These are phyloP conservation scores for Wickerhamomyces mucosus DNA, from an alignment of 805 yeast genomes.

Conservation along the genomic window DNA sequence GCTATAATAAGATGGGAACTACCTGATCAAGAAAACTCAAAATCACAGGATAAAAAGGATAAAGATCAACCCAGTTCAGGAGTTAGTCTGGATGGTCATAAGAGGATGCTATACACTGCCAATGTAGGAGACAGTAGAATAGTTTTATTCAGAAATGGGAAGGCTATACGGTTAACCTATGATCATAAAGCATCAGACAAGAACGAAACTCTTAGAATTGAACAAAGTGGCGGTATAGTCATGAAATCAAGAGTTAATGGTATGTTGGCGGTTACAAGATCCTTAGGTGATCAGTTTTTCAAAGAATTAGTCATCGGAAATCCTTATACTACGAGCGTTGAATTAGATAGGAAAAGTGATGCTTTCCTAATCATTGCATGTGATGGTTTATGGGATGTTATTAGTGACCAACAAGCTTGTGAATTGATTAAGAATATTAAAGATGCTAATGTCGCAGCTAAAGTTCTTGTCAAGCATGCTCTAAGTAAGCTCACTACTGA, in stretches of 20 bases:
- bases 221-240: constrained; percentile 74
- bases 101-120: constrained; percentile 80
- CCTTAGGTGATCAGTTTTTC: constrained; percentile 90
- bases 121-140: constrained; percentile 92
- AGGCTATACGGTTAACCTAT: constrained; percentile 72
- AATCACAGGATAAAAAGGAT: neutral
- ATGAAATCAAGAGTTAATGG: constrained; percentile 93
- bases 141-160: constrained; percentile 65
- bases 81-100: constrained; percentile 32
- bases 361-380: constrained; percentile 85
- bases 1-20: constrained; percentile 83
- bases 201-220: constrained; percentile 67
- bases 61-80: constrained; percentile 2
- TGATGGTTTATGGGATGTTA: constrained; percentile 96
- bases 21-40: constrained; percentile 19
- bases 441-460: constrained; percentile 61
- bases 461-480: constrained; percentile 60
- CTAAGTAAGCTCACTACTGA: constrained; percentile 76
- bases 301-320: constrained; percentile 81
- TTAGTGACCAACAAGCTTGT: constrained; percentile 78
- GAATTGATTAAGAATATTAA: constrained; percentile 45
- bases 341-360: constrained; percentile 47
- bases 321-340: constrained; percentile 88
- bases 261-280: constrained; percentile 86
- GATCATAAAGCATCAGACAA: constrained; percentile 90